Base-by-base conservation (phyloP, 2,329 filamentous ascomycete species). In the Beauveria varroae region DNA sequence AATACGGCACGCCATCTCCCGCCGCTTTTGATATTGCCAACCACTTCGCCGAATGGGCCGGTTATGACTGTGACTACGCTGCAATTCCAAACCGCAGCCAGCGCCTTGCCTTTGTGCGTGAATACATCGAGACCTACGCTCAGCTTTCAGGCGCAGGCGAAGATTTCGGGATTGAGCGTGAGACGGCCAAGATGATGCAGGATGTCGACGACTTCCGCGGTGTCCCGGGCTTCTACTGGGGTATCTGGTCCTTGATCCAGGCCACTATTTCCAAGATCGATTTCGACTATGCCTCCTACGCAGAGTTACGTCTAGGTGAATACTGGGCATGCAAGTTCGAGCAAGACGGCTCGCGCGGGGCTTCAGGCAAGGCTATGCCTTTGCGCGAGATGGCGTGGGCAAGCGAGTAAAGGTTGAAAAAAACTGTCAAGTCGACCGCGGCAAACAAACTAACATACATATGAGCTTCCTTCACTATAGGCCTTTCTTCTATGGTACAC, bases 11-110 rank as follows among this genome's bases (percentile, higher is more conserved):
- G 5, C 93, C 95, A 2, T 93, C 93, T 1, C 93, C 93, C 1
- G 92, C 93, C 4, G 93, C 93, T 2, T 99, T 99, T 75, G 95
- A 99, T 73, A 87, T 99, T 67, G 89, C 93, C 56, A 99, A 99
- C 77, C 95, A 99, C 79, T 96, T 99, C 72, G 92, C 95, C 53
- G 95, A 99, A 77, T 99, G 95, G 93, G 93, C 89, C 63, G 95
- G 95, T 62, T 97, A 97, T 70, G 91, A 96, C 68, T 99, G 95
- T 79, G 92, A 98, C 74, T 93, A 90, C 77, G 85, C 78, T 68
- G 87, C 88, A 67, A 82, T 98, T 61, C 95, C 95, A 5, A 95
- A 90, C 1, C 83, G 83, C 64, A 79, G 86, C 22, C 86, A 93
- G 68, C 88, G 95, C 30, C 83, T 85, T 50, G 85, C 87, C 60